Percentiles rank a stretch among this genome's conserved stretches.
Conservation (phyloP, 78 protist species). For the Guillardia theta region DNA sequence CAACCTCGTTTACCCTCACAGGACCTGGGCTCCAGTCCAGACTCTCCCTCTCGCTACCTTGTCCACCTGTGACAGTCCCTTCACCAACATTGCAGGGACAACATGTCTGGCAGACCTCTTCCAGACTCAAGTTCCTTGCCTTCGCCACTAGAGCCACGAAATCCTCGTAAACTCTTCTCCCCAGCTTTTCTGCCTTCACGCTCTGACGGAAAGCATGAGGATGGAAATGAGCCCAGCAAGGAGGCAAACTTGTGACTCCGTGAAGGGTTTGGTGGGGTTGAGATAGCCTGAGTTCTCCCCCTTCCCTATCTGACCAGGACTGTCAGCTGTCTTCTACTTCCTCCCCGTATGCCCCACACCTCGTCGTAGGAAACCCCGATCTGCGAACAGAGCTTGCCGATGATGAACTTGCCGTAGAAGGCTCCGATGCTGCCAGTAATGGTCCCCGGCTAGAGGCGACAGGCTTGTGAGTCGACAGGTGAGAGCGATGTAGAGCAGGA, state of each 20-base stretch:
- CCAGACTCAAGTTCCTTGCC: background rate
- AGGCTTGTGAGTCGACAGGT: too few relatives aligned
- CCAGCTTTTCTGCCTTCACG: background rate
- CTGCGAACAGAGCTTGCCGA: background rate
- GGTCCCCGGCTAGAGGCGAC: conserved; percentile 6
- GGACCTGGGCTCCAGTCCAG: background rate
- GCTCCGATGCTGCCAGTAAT: conserved; percentile 16
- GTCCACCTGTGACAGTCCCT: conserved; percentile 20
- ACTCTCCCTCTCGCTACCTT: background rate
- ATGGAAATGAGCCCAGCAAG: too few relatives aligned
- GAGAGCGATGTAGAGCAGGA: too few relatives aligned
- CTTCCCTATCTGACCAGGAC: background rate
- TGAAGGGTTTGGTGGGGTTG: background rate
- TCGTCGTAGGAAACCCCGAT: background rate
- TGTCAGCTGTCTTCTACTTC: too few relatives aligned
- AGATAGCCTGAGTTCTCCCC: background rate
- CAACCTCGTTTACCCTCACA: too few relatives aligned
- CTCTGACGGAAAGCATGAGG: too few relatives aligned
- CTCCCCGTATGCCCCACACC: too few relatives aligned
- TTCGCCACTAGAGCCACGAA: background rate
- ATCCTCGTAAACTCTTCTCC: background rate
- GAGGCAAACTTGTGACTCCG: too few relatives aligned
- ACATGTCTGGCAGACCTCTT: too few relatives aligned
- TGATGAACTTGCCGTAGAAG: background rate
- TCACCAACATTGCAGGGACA: too few relatives aligned